Evolutionary conservation across 2,329 filamentous ascomycete species (phyloP).

Genomic region (Microsporum ferrugineum): DNA sequence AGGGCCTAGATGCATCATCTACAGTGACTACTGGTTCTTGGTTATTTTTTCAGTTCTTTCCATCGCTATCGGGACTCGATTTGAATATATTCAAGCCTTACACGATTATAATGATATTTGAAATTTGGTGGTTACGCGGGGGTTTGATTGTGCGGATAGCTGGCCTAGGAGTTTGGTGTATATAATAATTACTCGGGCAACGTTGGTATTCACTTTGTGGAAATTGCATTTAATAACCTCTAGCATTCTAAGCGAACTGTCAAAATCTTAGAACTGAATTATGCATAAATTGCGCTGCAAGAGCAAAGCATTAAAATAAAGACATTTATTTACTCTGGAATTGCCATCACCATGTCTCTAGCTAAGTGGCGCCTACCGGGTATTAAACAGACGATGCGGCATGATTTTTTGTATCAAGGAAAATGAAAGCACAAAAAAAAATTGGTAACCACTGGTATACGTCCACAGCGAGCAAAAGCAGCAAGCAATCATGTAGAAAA

Average conservation of each 20-base stretch:
- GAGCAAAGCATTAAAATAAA: not conserved
- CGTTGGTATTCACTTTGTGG: not conserved
- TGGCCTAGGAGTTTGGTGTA: not conserved
- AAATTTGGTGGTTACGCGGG: not conserved
- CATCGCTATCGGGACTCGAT: not conserved
- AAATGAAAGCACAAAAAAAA: not conserved
- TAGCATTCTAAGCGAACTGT: not conserved
- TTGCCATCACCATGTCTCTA: constrained; percentile 1
- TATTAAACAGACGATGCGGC: not conserved
- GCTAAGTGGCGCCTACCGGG: not conserved
- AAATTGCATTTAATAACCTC: not conserved
- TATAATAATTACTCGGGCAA: not conserved
- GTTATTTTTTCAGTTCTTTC: not conserved
- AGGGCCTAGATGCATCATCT: constrained; percentile 15
- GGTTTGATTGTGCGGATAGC: not conserved
- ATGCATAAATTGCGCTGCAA: not conserved
- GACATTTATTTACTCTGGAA: not conserved
- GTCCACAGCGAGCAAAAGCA: not conserved
- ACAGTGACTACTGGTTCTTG: not conserved
- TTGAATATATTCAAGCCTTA: not conserved
- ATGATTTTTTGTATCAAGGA: not conserved
- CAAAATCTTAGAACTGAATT: not conserved
- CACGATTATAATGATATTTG: not conserved
- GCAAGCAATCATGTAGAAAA: not conserved
- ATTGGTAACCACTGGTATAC: constrained; percentile 1